phyloP scores from a whole-genome alignment of 805 yeast species.

The Lachancea sp. region DNA sequence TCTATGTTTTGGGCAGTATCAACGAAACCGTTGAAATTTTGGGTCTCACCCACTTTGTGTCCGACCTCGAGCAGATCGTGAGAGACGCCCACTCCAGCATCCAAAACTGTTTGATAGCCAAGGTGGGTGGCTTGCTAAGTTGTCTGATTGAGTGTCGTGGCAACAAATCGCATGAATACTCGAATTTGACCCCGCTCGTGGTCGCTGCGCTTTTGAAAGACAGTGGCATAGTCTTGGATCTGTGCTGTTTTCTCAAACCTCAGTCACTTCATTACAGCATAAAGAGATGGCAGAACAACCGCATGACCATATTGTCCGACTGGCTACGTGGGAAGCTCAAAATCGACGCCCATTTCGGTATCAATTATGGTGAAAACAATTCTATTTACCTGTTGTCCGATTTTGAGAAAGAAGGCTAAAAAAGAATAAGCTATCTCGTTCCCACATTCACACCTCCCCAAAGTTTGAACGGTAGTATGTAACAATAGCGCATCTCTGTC shows the following conservation, averaged over 20 bases:
- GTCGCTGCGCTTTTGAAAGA: constrained; percentile 71
- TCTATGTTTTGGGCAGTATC: constrained; percentile 78
- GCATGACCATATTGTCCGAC: constrained; percentile 54
- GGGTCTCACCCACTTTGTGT: constrained; percentile 87
- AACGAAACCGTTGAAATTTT: constrained; percentile 83
- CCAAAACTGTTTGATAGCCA: constrained; percentile 56
- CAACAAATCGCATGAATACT: constrained; percentile 38
- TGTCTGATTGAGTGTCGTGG: constrained; percentile 63
- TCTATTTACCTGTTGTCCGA: constrained; percentile 53
- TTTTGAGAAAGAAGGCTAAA: constrained; percentile 34
- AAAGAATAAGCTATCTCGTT: too few species aligned
- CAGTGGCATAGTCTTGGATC: constrained; percentile 77
- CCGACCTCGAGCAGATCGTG: constrained; percentile 70
- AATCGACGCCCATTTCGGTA: constrained; percentile 41
- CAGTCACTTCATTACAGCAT: constrained; percentile 50
- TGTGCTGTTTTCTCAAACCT: constrained; percentile 68
- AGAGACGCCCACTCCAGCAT: constrained; percentile 45
- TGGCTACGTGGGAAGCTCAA: constrained; percentile 48
- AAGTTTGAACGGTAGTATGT: neutral
- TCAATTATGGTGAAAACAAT: constrained; percentile 62
- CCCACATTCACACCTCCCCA: neutral
- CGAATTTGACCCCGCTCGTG: constrained; percentile 77
- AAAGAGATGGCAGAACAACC: constrained; percentile 72
- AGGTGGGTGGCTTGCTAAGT: constrained; percentile 72
- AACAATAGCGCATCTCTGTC: neutral